Evolutionary conservation across 2,329 filamentous ascomycete genomes (phyloP).

Genomic region (Fusarium armeniacum): DNA sequence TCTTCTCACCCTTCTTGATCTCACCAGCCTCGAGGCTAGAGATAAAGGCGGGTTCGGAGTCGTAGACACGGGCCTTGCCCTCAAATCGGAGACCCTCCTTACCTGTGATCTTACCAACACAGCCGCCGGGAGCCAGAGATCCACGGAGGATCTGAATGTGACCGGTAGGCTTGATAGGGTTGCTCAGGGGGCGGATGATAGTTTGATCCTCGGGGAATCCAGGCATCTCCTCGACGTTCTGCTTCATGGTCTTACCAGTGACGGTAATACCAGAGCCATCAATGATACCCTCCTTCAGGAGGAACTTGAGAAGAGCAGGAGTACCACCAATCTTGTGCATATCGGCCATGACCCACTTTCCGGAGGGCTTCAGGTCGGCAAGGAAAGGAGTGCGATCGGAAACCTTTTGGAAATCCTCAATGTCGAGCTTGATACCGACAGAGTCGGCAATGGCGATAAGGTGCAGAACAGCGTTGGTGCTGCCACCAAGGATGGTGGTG

Average conservation of each 20-base stretch:
- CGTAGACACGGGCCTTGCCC: slow-evolving; percentile 84
- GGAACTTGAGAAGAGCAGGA: slow-evolving; percentile 87
- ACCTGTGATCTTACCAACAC: slow-evolving; percentile 93
- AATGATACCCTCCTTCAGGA: slow-evolving; percentile 85
- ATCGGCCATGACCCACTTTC: slow-evolving; percentile 89
- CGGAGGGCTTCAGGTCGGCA: slow-evolving; percentile 86
- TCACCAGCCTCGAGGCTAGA: slow-evolving; percentile 80
- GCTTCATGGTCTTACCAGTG: slow-evolving; percentile 88
- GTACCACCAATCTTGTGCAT: slow-evolving; percentile 89
- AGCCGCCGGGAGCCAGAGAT: slow-evolving; percentile 86
- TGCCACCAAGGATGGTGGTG: slow-evolving; percentile 85
- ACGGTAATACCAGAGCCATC: slow-evolving; percentile 86
- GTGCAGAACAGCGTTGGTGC: slow-evolving; percentile 88
- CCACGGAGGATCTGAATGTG: slow-evolving; percentile 91
- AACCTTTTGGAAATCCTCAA: slow-evolving; percentile 88
- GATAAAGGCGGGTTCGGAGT: slow-evolving; percentile 87
- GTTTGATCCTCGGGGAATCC: slow-evolving; percentile 81
- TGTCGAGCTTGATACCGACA: slow-evolving; percentile 83
- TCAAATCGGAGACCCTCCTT: slow-evolving; percentile 90
- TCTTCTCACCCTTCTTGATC: slow-evolving; percentile 88
- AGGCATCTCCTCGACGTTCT: slow-evolving; percentile 84
- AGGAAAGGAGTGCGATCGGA: slow-evolving; percentile 84
- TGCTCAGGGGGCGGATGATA: slow-evolving; percentile 83
- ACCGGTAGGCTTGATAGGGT: slow-evolving; percentile 88
- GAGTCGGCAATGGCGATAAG: slow-evolving; percentile 86